Percentiles rank a stretch among this genome's conserved stretches.
phyloP scores from a whole-genome alignment of 192 early-diverging fungal genomes.

The Backusella sp. region DNA sequence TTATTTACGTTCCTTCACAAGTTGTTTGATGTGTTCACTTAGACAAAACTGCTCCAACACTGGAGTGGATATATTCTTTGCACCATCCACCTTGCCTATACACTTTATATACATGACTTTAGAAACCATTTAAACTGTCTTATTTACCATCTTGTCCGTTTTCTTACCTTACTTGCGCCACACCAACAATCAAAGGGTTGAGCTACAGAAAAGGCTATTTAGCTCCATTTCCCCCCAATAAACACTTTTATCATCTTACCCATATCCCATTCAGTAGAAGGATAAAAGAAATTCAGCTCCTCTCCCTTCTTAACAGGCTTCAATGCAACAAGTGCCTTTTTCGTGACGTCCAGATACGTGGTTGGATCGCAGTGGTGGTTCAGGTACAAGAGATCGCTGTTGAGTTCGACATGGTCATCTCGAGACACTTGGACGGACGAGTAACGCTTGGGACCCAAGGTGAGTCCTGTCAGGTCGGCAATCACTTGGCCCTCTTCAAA shows the following conservation, averaged over 20 bases:
- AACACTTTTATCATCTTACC: not conserved
- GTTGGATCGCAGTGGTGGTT: slow-evolving; percentile 54
- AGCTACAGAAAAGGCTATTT: not conserved
- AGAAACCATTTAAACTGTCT: not conserved
- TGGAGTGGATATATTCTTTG: slow-evolving; percentile 41
- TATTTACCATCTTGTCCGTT: not conserved
- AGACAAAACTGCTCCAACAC: slow-evolving; percentile 37
- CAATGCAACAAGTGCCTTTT: slow-evolving; percentile 41
- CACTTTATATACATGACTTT: slow-evolving; percentile 18
- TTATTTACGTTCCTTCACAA: slow-evolving; percentile 36
- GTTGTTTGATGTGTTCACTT: slow-evolving; percentile 43
- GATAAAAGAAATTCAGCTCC: slow-evolving; percentile 52
- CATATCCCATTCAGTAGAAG: slow-evolving; percentile 55
- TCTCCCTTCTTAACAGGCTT: slow-evolving; percentile 43
- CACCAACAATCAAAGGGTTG: slow-evolving; percentile 55
- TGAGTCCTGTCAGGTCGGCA: slow-evolving; percentile 43
- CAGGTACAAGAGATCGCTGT: slow-evolving; percentile 52
- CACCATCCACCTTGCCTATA: slow-evolving; percentile 42
- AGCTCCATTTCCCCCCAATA: not conserved
- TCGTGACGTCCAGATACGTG: slow-evolving; percentile 42
- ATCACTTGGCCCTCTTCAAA: slow-evolving; percentile 45
- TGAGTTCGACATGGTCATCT: slow-evolving; percentile 52
- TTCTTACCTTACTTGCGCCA: slow-evolving; percentile 32
- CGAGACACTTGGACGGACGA: slow-evolving; percentile 48
- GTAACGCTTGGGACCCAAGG: slow-evolving; percentile 49